phyloP scores from a whole-genome alignment of 352 stramenopile genomes.

The Phytophthora pinifolia region DNA sequence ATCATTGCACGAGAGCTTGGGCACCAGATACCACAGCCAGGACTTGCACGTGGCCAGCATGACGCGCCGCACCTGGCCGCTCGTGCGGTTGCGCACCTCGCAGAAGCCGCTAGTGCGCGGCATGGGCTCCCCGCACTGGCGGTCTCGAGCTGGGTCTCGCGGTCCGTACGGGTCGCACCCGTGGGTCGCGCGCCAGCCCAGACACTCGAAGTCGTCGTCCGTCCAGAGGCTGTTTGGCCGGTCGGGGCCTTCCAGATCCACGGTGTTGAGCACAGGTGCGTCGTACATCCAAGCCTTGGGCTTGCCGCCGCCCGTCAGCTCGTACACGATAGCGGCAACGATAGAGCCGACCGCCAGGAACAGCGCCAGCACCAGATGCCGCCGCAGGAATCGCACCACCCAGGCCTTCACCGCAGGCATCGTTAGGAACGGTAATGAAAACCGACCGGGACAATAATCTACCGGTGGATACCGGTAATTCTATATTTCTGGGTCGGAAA shows the following conservation, averaged over 20 bases:
- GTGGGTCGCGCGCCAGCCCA: conserved; percentile 72
- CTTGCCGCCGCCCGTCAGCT: conserved; percentile 50
- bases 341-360: conserved; percentile 44
- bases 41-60: conserved; percentile 78
- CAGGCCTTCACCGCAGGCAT: conserved; percentile 29
- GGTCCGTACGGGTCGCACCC: conserved; percentile 59
- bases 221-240: conserved; percentile 41
- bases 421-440: not conserved
- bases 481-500: not conserved
- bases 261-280: conserved; percentile 39
- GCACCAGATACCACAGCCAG: conserved; percentile 59
- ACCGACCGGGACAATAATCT: too few species aligned
- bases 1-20: conserved; percentile 59
- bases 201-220: conserved; percentile 68
- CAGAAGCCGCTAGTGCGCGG: conserved; percentile 62
- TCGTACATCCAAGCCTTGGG: conserved; percentile 40
- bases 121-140: conserved; percentile 44
- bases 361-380: conserved; percentile 40
- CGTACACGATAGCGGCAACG: conserved; percentile 55
- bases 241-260: conserved; percentile 42
- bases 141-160: conserved; percentile 44
- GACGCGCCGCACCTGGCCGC: conserved; percentile 48
- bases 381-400: conserved; percentile 36
- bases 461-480: not conserved
- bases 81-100: conserved; percentile 67